Evolutionary conservation across 352 stramenopile species (phyloP), one percentile per base, ranked within the genome.

Genomic region (Globisporangium iwayamae): DNA sequence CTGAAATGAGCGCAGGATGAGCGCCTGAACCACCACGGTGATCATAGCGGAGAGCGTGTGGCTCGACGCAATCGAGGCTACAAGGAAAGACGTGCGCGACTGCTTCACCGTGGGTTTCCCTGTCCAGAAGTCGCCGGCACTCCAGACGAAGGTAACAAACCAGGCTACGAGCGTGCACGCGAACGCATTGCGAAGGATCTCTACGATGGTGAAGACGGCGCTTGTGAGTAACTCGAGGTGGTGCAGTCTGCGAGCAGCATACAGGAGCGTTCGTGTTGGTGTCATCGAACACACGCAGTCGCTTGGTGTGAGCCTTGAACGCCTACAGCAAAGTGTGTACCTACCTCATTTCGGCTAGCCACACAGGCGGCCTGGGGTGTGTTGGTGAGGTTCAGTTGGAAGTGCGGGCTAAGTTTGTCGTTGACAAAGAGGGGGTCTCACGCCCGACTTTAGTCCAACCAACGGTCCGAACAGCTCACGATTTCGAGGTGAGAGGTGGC

Each of bases 181-280:
- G 16, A 75, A 9, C 0, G 50, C 60, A 39, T 79, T 76, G 11
- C 69, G 69, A 13, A 75, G 34, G 13, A 79, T 57, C 58, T 48
- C 58, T 6, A 22, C 36, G n/a, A 64, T 46, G 2, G 32, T 64
- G 20, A 9, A 47, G 58, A 57, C 22, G 32, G 10, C 22, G 47
- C 47, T 53, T 22, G 25, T 34, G 20, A 53, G 3, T 11, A 53
- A 32, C 11, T 5, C 3, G 47, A n/a, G 11, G 5, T 20, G 4
- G 8, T 22, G 25, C 11, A n/a, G 20, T 16, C 22, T 52, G 46
- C 9, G 36, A 4, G 18, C 10, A 32, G 45, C 7, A 51, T 13
- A 28, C 25, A 28, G 25, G 25, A 28, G 25, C 25, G 25, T 28
- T 28, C 25, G 25, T 28, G 25, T 38, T 38, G 9, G 34, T 38